phyloP scores from a whole-genome alignment of 108 stramenopile species.

The Aurantiochytrium sp. region DNA sequence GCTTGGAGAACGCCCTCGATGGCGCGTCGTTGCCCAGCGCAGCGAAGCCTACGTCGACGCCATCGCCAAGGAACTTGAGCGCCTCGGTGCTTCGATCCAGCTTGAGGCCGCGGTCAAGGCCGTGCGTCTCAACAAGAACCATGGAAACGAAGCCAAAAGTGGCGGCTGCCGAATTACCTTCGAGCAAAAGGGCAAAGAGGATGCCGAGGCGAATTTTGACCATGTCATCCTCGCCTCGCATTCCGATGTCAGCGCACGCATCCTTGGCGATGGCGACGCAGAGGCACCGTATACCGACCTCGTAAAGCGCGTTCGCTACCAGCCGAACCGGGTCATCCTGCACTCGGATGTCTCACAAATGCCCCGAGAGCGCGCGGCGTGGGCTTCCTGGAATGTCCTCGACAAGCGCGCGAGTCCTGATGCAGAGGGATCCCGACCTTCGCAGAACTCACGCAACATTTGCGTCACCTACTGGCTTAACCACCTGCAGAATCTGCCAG shows the following conservation, averaged over 20 bases:
- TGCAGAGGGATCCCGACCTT: not conserved
- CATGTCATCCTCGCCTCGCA: conserved; percentile 85
- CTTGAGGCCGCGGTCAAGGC: conserved; percentile 46
- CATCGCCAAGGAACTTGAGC: conserved; percentile 39
- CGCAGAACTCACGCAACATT: not conserved
- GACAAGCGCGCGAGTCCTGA: conserved; percentile 38
- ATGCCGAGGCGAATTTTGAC: conserved; percentile 50
- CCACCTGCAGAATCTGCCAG: conserved; percentile 63
- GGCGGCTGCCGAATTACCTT: not conserved
- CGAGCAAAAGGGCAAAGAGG: not conserved
- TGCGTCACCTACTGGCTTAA: conserved; percentile 94
- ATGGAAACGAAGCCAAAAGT: not conserved
- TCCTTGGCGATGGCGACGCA: conserved; percentile 53
- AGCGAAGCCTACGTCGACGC: conserved; percentile 66
- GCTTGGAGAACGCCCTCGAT: conserved; percentile 62
- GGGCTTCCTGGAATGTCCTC: conserved; percentile 90
- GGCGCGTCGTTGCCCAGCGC: conserved; percentile 70
- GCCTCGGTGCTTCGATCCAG: conserved; percentile 52
- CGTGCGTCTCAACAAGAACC: conserved; percentile 19
- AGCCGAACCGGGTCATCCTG: conserved; percentile 73
- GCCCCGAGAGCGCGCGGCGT: conserved; percentile 68
- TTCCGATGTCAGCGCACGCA: conserved; percentile 56
- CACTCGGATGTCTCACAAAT: conserved; percentile 81
- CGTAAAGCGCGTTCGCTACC: conserved; percentile 50
- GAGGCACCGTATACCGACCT: not conserved